Conservation (phyloP, 805 yeast species). For the Metschnikowia orientalis region DNA sequence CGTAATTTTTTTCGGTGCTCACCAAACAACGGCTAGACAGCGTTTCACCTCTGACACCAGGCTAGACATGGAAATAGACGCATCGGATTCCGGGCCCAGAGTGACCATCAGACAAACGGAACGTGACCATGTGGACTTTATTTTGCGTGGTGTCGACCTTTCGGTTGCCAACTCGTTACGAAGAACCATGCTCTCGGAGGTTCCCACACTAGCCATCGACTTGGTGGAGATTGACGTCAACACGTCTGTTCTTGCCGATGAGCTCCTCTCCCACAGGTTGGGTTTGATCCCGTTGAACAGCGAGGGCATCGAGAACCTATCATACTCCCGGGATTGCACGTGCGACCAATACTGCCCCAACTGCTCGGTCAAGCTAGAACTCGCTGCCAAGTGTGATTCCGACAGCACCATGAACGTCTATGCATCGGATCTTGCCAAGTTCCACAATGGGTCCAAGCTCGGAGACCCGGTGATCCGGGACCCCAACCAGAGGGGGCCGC, state of each 20-base stretch:
- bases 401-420: slow-evolving; percentile 88
- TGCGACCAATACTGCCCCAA: slow-evolving; percentile 97
- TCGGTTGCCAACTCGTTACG: slow-evolving; percentile 90
- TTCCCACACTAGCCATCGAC: slow-evolving; percentile 95
- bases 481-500: slow-evolving; percentile 73
- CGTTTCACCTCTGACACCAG: too few species aligned
- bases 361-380: slow-evolving; percentile 82
- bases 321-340: slow-evolving; percentile 92
- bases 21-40: too few species aligned
- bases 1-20: too few species aligned
- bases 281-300: slow-evolving; percentile 89
- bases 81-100: slow-evolving; percentile 55
- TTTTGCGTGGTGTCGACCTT: slow-evolving; percentile 79
- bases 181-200: slow-evolving; percentile 90
- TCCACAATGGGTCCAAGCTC: slow-evolving; percentile 43
- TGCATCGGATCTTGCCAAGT: slow-evolving; percentile 64
- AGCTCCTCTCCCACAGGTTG: slow-evolving; percentile 88
- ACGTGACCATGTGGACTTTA: slow-evolving; percentile 84
- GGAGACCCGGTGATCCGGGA: slow-evolving; percentile 89
- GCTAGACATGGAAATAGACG: slow-evolving; percentile 30
- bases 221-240: slow-evolving; percentile 90
- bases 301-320: slow-evolving; percentile 74
- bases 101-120: slow-evolving; percentile 86
- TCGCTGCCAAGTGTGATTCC: slow-evolving; percentile 84
- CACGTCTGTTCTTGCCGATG: slow-evolving; percentile 95